phyloP scores from a whole-genome alignment of 345 rosid species.

The Camelina neglecta region DNA sequence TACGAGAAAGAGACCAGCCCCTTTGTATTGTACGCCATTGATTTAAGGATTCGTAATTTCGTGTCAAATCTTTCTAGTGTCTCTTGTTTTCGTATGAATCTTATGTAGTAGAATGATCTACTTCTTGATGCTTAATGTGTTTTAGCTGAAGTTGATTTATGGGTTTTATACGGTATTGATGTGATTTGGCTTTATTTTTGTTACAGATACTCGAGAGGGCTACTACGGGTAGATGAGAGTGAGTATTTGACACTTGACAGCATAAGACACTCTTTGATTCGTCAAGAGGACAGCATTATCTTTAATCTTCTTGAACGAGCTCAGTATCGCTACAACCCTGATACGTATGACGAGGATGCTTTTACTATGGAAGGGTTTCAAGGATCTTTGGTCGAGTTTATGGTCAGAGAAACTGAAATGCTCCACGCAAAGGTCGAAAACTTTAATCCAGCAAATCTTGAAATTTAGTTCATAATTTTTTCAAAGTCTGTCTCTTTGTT shows the following conservation, averaged over 20 bases:
- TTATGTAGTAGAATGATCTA: neutral
- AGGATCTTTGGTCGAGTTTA: conserved; percentile 66
- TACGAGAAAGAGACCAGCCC: neutral
- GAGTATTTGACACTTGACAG: conserved; percentile 63
- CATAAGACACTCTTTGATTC: conserved; percentile 59
- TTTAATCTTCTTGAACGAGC: conserved; percentile 68
- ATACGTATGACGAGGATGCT: conserved; percentile 60
- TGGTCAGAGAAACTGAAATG: conserved; percentile 69
- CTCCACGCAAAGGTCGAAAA: conserved; percentile 61
- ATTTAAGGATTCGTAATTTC: conserved; percentile 4
- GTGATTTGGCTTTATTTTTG: conserved; percentile 11
- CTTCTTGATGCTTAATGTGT: neutral
- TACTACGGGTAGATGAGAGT: conserved; percentile 58
- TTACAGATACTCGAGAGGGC: conserved; percentile 39
- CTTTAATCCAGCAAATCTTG: neutral
- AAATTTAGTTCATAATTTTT: neutral
- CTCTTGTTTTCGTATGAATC: neutral
- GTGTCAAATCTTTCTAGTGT: too few species aligned
- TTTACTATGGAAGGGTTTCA: conserved; percentile 64
- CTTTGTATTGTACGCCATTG: neutral
- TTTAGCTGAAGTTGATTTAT: conserved; percentile 2
- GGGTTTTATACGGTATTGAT: neutral
- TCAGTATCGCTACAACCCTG: conserved; percentile 63
- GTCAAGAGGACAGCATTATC: conserved; percentile 75
- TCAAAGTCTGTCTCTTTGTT: neutral